Evolutionary conservation across 805 yeast genomes (phyloP), one percentile per base, ranked within the genome.

Genomic region (Cyberlindnera petersonii): DNA sequence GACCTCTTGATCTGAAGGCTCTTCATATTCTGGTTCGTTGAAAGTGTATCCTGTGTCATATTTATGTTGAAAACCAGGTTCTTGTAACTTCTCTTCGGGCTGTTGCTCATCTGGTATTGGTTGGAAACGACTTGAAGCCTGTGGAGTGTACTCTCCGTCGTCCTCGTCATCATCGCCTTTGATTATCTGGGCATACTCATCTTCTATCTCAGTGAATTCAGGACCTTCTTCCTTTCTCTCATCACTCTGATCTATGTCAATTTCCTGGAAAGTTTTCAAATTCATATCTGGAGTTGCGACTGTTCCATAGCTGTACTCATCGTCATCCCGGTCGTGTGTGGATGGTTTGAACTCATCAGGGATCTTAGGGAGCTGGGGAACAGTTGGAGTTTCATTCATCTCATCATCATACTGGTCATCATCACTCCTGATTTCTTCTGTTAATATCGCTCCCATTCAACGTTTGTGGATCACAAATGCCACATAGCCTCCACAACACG

Each of bases 101-200:
- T 6, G 17, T 15, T 9, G 28, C 6, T 28, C 27, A n/a, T 33
- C 33, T 9, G 24, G 34, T 9, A 36, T 24, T 6, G 46, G 36
- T 13, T 39, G 42, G 26, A 48, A 48, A 17, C 48, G 24, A 10
- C 35, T 27, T 3, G 37, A 22, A 4, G 34, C 6, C 32, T 43
- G 42, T 21, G 49, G 50, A 22, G 35, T 46, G 42, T 42, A 45
- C 15, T 51, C 55, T 3, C 55, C 55, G 1, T 52, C 50, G 3
- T 56, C 55, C 2, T 51, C 50, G 21, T 35, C 52, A n/a, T 32
- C 49, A 11, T 37, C 44, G 14, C 41, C 43, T 6, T 40, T 26
- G 11, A 48, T 31, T 24, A 46, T 19, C 10, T 36, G 41, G 6
- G 40, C 35, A 22, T 47, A 50, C 16, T 47, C 51, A 21, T 26